Percentiles rank a stretch among this genome's conserved stretches.
These are phyloP conservation scores for Adenanthera pavonina DNA, from an alignment of 306 rosid species.

Conservation along the genomic window DNA sequence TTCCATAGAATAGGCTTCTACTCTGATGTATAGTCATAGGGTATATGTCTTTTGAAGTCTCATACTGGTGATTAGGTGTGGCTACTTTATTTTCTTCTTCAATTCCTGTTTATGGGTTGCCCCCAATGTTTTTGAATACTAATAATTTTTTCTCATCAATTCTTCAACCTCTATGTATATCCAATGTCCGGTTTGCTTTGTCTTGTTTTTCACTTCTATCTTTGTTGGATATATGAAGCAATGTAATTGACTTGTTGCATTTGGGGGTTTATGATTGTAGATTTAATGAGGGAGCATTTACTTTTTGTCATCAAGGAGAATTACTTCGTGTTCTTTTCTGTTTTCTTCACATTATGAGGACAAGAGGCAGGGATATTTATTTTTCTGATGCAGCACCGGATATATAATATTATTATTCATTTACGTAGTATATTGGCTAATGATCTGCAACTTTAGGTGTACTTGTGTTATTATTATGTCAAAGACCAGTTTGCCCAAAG, in stretches of 20 bases:
- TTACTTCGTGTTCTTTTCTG: neutral
- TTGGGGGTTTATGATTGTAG: neutral
- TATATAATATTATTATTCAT: neutral
- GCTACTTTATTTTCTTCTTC: neutral
- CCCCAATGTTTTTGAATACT: neutral
- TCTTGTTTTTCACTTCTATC: neutral
- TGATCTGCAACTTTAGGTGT: constrained; percentile 18
- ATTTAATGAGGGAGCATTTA: constrained; percentile 26
- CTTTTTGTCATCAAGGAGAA: neutral
- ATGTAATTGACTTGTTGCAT: constrained; percentile 1
- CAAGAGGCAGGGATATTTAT: neutral
- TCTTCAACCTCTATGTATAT: neutral
- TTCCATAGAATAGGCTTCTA: constrained; percentile 32
- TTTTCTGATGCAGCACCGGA: neutral
- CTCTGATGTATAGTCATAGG: constrained; percentile 22
- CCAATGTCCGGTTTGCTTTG: neutral
- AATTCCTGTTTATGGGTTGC: neutral
- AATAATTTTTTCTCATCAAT: neutral
- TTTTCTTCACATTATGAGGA: constrained; percentile 21
- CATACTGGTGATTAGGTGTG: constrained; percentile 9
- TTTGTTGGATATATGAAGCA: constrained; percentile 1
- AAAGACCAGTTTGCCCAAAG: neutral
- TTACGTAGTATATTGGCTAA: constrained; percentile 1
- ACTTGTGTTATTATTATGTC: neutral
- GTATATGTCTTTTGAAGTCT: constrained; percentile 5